Percentiles rank a stretch among this genome's conserved stretches.
phyloP scores from a whole-genome alignment of 306 rosid genomes.

The Aeschynomene evenia region DNA sequence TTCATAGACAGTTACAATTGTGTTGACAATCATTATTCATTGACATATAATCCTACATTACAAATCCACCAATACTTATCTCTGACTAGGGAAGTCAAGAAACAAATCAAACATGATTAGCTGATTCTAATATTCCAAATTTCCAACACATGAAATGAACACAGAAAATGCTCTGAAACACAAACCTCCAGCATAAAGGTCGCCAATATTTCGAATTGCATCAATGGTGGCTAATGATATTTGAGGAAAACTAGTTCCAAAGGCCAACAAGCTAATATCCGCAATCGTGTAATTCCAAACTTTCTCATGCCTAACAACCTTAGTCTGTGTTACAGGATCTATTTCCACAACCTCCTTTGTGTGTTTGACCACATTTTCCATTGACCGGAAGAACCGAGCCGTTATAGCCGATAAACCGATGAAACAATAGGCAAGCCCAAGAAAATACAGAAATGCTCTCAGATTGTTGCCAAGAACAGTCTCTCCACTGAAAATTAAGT shows the following conservation, averaged over 20 bases:
- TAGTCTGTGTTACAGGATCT: conserved; percentile 56
- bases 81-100: not conserved
- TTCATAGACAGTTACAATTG: conserved; percentile 12
- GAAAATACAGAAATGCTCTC: conserved; percentile 57
- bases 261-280: conserved; percentile 88
- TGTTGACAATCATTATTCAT: not conserved
- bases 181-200: conserved; percentile 90
- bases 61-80: not conserved
- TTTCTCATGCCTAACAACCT: conserved; percentile 56
- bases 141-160: conserved; percentile 12
- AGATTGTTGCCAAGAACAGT: conserved; percentile 51
- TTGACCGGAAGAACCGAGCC: conserved; percentile 70
- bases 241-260: conserved; percentile 99
- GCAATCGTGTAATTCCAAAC: conserved; percentile 97
- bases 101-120: conserved; percentile 27
- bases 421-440: conserved; percentile 84
- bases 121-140: conserved; percentile 13
- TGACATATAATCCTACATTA: conserved; percentile 19
- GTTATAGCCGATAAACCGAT: conserved; percentile 91
- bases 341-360: conserved; percentile 55
- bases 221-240: conserved; percentile 94
- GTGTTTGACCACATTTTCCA: conserved; percentile 95
- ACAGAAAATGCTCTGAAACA: conserved; percentile 19
- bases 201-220: conserved; percentile 78
- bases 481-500: conserved; percentile 67